Conservation (phyloP, 192 early-diverging fungal genomes). For the Entomortierella beljakovae region DNA sequence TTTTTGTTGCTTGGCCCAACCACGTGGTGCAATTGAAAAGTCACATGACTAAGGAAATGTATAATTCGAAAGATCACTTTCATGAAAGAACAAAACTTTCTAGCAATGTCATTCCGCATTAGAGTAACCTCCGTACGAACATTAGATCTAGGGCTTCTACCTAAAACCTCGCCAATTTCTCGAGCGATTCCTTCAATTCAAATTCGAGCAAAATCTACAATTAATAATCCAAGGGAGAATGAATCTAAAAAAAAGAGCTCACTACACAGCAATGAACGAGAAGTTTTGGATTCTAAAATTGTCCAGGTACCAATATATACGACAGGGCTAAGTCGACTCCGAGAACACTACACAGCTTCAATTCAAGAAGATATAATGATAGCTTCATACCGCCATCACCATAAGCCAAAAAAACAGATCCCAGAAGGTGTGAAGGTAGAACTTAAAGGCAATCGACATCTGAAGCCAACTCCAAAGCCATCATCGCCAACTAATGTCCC, state of each 20-base stretch:
- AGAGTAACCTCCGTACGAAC: constrained; percentile 7
- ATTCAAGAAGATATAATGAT: constrained; percentile 82
- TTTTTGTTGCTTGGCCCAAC: not conserved
- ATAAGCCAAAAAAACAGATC: constrained; percentile 51
- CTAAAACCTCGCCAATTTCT: constrained; percentile 43
- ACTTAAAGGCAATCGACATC: constrained; percentile 56
- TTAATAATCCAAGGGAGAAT: not conserved
- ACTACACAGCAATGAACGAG: not conserved
- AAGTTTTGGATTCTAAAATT: not conserved
- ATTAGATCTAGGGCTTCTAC: constrained; percentile 33
- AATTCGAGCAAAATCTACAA: constrained; percentile 20
- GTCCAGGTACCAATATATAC: constrained; percentile 36
- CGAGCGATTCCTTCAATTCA: constrained; percentile 27
- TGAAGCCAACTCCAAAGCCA: constrained; percentile 67
- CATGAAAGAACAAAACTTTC: not conserved
- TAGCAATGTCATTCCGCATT: constrained; percentile 14
- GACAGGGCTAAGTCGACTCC: constrained; percentile 67
- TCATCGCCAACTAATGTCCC: constrained; percentile 75
- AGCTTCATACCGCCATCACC: constrained; percentile 77
- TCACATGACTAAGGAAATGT: not conserved
- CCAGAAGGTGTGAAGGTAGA: constrained; percentile 49
- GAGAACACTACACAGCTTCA: constrained; percentile 78
- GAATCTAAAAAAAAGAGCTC: constrained; percentile 21
- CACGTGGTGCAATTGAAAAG: not conserved
- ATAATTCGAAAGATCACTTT: not conserved